phyloP scores from a whole-genome alignment of 768 basidiomycete species.

The Termitomyces eurrhizus region DNA sequence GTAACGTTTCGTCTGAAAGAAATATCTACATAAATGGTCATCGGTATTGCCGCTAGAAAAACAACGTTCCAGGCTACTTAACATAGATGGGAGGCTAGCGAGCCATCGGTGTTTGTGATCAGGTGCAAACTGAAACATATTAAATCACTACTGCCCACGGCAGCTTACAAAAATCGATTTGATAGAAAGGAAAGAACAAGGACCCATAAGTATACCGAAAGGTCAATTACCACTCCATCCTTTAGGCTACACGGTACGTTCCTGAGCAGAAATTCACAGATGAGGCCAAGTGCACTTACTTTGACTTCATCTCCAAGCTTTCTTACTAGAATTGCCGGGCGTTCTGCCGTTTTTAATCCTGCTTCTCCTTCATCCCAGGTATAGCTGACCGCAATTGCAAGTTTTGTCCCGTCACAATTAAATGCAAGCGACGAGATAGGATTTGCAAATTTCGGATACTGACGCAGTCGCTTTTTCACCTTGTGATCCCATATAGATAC shows the following conservation, averaged over 20 bases:
- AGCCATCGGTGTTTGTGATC: too few relatives aligned
- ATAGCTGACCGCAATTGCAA: conserved; percentile 85
- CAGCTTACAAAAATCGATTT: conserved; percentile 1
- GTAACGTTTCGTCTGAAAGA: too few relatives aligned
- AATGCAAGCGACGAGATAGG: conserved; percentile 81
- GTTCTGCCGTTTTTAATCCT: conserved; percentile 59
- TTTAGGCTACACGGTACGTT: conserved; percentile 11
- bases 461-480: conserved; percentile 91
- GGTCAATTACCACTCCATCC: conserved; percentile 17
- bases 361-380: conserved; percentile 87
- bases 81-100: too few relatives aligned
- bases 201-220: not conserved
- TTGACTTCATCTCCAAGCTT: conserved; percentile 76
- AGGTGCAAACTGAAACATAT: not conserved
- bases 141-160: not conserved
- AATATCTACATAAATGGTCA: too few relatives aligned
- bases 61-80: too few relatives aligned
- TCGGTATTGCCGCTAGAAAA: too few relatives aligned
- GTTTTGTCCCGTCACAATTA: conserved; percentile 74
- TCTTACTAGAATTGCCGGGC: conserved; percentile 58
- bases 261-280: not conserved
- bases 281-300: conserved; percentile 29
- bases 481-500: conserved; percentile 98
- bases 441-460: conserved; percentile 76
- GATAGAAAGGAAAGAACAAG: not conserved